phyloP scores from a whole-genome alignment of 139 green algal species.

The Monoraphidium neglectum region DNA sequence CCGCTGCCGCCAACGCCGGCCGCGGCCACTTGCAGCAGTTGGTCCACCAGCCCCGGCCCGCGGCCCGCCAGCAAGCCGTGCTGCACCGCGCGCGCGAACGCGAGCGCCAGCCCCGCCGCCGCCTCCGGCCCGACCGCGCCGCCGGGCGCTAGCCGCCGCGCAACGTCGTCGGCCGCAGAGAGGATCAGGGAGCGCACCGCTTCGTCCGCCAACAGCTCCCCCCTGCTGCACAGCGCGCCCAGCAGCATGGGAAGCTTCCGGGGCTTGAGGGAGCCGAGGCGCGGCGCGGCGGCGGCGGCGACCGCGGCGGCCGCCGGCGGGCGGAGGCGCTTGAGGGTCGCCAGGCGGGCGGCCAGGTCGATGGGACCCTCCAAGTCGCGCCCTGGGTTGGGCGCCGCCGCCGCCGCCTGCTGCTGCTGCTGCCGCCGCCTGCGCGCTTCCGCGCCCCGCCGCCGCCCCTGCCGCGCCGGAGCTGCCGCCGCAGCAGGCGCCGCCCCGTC shows the following conservation, averaged over 20 bases:
- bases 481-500: too few species aligned
- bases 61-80: background rate
- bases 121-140: background rate
- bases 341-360: background rate
- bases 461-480: too few species aligned
- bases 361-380: background rate
- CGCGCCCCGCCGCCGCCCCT: too few species aligned
- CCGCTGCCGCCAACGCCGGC: background rate
- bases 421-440: too few species aligned
- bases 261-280: background rate
- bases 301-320: background rate
- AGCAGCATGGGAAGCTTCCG: too few species aligned
- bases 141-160: background rate
- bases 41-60: background rate
- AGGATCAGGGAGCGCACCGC: background rate
- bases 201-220: too few species aligned
- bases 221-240: too few species aligned
- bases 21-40: background rate
- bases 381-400: conserved; percentile 3
- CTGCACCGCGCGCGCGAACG: background rate
- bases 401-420: background rate
- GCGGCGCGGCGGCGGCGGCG: background rate
- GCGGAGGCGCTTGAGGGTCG: background rate
- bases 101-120: background rate
- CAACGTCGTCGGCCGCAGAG: background rate